A percentile compares a stretch with the other conserved stretches of the same genome.
These are phyloP conservation scores for Zygoascus bituminiphila DNA, from an alignment of 805 yeast genomes.

Conservation along the genomic window DNA sequence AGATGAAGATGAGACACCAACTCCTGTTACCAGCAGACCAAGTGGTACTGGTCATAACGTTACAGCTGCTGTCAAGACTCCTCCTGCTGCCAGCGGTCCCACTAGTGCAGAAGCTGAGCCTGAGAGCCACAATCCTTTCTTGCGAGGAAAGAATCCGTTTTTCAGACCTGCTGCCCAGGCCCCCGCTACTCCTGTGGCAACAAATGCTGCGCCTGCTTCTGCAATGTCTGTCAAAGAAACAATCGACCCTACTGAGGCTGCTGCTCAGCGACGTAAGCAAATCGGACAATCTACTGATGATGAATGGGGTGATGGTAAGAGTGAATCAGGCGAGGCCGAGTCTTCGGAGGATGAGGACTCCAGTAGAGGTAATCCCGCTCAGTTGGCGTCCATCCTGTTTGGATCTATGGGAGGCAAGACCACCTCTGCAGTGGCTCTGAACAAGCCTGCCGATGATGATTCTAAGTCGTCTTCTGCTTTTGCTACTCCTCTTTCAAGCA, in stretches of 20 bases:
- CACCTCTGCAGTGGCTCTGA: neutral
- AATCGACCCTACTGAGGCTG: constrained; percentile 20
- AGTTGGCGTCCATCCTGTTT: constrained; percentile 35
- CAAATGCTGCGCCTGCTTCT: constrained; percentile 14
- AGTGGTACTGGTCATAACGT: neutral
- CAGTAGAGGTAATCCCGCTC: constrained; percentile 32
- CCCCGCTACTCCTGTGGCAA: constrained; percentile 8
- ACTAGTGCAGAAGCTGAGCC: constrained; percentile 1
- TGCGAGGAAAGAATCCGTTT: constrained; percentile 19
- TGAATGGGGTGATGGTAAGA: constrained; percentile 24
- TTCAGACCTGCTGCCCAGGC: constrained; percentile 9
- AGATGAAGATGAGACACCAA: neutral
- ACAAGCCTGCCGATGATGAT: neutral
- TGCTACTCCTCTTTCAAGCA: constrained; percentile 6
- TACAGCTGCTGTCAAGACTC: neutral
- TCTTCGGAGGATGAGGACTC: constrained; percentile 28
- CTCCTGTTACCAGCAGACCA: neutral
- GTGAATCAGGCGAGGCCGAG: constrained; percentile 6
- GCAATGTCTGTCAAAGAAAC: constrained; percentile 13
- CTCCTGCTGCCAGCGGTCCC: neutral
- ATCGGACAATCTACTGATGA: constrained; percentile 30
- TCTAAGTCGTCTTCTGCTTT: neutral
- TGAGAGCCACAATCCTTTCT: constrained; percentile 7
- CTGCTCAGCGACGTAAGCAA: constrained; percentile 27
- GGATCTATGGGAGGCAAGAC: constrained; percentile 31